Conservation (phyloP, 1,284 basidiomycete genomes). For the Erythrobasidium hasegawianum region DNA sequence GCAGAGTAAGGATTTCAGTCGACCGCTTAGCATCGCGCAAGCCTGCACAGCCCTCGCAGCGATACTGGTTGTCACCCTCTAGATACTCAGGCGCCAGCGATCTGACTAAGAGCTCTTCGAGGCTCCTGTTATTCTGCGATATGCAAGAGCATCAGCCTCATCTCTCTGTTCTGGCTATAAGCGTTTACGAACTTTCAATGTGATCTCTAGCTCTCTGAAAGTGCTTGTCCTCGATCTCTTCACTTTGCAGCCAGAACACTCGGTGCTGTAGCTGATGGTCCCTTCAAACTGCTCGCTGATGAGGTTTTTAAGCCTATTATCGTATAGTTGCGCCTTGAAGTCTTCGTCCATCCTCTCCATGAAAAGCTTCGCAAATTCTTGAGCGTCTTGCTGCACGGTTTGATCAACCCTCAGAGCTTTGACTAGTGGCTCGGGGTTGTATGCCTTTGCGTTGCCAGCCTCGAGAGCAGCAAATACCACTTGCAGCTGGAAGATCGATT, state of each 20-base stretch:
- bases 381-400: slow-evolving; percentile 86
- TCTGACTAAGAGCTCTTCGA: slow-evolving; percentile 65
- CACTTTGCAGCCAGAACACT: slow-evolving; percentile 65
- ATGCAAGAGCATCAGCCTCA: background rate
- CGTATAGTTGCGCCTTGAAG: slow-evolving; percentile 66
- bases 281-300: slow-evolving; percentile 80
- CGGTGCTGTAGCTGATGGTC: slow-evolving; percentile 68
- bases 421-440: slow-evolving; percentile 75
- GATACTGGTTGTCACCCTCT: slow-evolving; percentile 78
- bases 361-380: slow-evolving; percentile 91
- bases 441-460: slow-evolving; percentile 62
- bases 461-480: slow-evolving; percentile 70
- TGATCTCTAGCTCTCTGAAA: slow-evolving; percentile 82
- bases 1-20: slow-evolving; percentile 63
- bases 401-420: slow-evolving; percentile 73
- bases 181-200: slow-evolving; percentile 58
- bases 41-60: slow-evolving; percentile 65
- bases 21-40: slow-evolving; percentile 73
- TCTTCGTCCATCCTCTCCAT: slow-evolving; percentile 78
- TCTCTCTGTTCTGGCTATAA: background rate
- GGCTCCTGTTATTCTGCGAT: slow-evolving; percentile 61
- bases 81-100: slow-evolving; percentile 66
- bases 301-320: slow-evolving; percentile 61
- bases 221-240: slow-evolving; percentile 61
- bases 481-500: slow-evolving; percentile 53